Base-by-base conservation (phyloP, 1,284 basidiomycete species). In the Leucoagaricus sp. region DNA sequence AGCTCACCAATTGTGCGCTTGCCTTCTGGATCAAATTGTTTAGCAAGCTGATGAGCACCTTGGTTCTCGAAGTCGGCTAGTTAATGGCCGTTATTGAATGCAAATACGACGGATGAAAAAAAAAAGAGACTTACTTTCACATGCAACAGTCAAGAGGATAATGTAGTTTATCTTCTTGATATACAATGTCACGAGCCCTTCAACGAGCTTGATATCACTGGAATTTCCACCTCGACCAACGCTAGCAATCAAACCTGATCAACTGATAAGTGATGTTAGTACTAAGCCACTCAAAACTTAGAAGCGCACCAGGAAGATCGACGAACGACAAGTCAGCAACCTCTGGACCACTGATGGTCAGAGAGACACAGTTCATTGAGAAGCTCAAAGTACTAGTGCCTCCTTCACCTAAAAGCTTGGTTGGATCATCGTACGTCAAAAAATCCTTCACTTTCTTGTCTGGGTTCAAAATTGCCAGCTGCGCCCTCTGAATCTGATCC, bases 401-500 rank as follows among this genome's bases (percentile, higher is more conserved):
- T 5, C 8, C 5, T 12, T 12, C 31, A 12, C 47, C 60, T 10
- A 53, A 36, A 17, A 6, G 3, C 17, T 26, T 12, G 3, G 26
- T 23, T 12, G 75, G 67, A 9, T 72, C 67, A 0, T 72, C 72
- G 0, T 68, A 69, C 0, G 73, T 61, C 15, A 87, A 72, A 60
- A 83, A 82, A 1, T 61, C 54, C 0, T 65, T 56, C 0, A 64
- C 25, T 5, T 72, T 62, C 1, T 65, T 71, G 61, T 2, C 72
- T 0, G 88, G 89, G 62, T 87, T 89, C 2, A 93, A 72, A 15
- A 91, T 84, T 0, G 90, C 90, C 0, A 77, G 71, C 65, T 93
- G 91, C 0, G 90, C 90, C 0, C 86, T 77, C 4, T 82, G 73
- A 49, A 93, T 83, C 1, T 83, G 76, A 10, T 85, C 83, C 59